phyloP scores from a whole-genome alignment of 2,329 filamentous ascomycete species.

The Claviceps pusilla region DNA sequence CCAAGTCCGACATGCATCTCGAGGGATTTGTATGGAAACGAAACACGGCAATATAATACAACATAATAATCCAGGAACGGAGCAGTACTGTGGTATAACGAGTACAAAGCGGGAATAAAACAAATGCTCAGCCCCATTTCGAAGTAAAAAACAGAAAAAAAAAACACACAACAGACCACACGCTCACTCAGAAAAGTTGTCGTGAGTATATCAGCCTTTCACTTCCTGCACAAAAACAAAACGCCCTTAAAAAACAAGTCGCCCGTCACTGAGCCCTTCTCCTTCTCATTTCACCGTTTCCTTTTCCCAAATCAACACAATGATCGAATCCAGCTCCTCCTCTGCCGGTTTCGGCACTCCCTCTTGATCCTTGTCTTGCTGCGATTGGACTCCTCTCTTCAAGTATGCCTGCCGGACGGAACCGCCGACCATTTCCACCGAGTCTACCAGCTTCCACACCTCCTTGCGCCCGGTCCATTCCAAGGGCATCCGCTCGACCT shows the following conservation, averaged over 20 bases:
- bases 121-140: neutral
- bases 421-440: conserved; percentile 19
- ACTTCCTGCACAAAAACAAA: neutral
- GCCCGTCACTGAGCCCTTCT: neutral
- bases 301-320: conserved; percentile 26
- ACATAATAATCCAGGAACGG: too few relatives aligned
- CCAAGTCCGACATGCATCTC: too few relatives aligned
- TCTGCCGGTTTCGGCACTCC: neutral
- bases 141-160: neutral
- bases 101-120: neutral
- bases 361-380: conserved; percentile 8
- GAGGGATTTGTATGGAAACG: too few relatives aligned
- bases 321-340: conserved; percentile 22
- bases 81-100: neutral
- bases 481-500: conserved; percentile 16
- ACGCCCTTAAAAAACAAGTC: neutral
- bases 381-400: conserved; percentile 14
- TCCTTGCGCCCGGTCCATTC: conserved; percentile 22
- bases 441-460: conserved; percentile 28
- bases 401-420: conserved; percentile 33
- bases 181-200: too few relatives aligned
- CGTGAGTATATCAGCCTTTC: too few relatives aligned
- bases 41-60: too few relatives aligned
- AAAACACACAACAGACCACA: neutral
- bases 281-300: neutral